phyloP scores from a whole-genome alignment of 169 alveolate species.

The Cryptosporidium bovis region DNA sequence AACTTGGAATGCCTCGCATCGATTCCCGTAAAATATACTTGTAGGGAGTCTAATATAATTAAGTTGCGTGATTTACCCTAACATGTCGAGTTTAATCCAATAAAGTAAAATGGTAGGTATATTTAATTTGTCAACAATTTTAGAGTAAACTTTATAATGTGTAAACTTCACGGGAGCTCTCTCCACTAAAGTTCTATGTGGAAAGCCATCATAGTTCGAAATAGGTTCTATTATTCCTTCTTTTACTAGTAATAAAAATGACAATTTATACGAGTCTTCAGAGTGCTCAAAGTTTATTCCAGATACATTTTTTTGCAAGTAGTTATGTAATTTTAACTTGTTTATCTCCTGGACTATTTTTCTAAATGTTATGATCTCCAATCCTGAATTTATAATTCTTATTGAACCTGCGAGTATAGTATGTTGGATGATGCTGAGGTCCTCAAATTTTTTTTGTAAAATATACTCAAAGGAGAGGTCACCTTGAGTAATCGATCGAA shows the following conservation, averaged over 20 bases:
- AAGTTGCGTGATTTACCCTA: constrained; percentile 4
- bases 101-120: constrained; percentile 59
- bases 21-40: constrained; percentile 54
- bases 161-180: constrained; percentile 46
- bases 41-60: constrained; percentile 21
- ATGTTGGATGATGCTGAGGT: constrained; percentile 45
- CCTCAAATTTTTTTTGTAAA: constrained; percentile 16
- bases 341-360: constrained; percentile 30
- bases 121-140: constrained; percentile 8
- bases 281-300: constrained; percentile 45
- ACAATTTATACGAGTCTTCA: constrained; percentile 41
- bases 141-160: constrained; percentile 25
- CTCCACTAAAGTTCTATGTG: neutral
- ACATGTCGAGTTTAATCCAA: constrained; percentile 50
- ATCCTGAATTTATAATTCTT: constrained; percentile 30
- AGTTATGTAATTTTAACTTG: constrained; percentile 8
- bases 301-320: constrained; percentile 12
- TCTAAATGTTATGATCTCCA: constrained; percentile 25
- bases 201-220: neutral
- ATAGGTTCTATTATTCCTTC: constrained; percentile 60
- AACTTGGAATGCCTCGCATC: constrained; percentile 64
- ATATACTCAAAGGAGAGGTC: neutral
- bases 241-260: constrained; percentile 45
- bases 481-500: constrained; percentile 13
- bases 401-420: constrained; percentile 33